Evolutionary conservation across 1,284 basidiomycete genomes (phyloP), one percentile per base, ranked within the genome.

Genomic region (Pterulicium gracile): DNA sequence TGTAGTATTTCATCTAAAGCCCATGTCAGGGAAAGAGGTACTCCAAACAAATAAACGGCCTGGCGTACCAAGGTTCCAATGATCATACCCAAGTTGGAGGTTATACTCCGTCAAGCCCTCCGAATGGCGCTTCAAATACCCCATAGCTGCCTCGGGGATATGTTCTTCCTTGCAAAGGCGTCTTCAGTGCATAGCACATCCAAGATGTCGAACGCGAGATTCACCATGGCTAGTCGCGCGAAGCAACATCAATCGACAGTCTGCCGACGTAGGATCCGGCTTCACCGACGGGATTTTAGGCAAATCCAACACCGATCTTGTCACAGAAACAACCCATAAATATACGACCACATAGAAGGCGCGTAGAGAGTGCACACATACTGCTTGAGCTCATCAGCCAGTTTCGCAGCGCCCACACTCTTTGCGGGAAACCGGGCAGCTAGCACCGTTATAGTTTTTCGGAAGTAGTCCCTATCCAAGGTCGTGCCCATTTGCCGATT

Each of bases 61-160:
- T 24, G 3, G 55, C 68, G 47, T 53, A 90, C 91, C 81, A 47
- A 86, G 75, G 3, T 73, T 81, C 91, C 91, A 96, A 60, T 89
- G 84, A 56, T 86, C 73, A 58, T 96, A 96, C 49, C 77, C 73
- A 18, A 96, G 64, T 15, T 79, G 64, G 23, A 96, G 53, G 1
- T 63, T 66, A 56, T 88, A 74, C 7, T 65, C 62, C 10, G 76
- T 67, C n/a, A 90, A 56, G 12, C 74, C 73, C 20, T 68, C 70
- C 1, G 70, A 64, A 51, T 82, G 69, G 15, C 62, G 59, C 23
- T 70, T 61, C 45, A 94, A 61, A 55, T 79, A 78, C 3, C 72
- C 62, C 43, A 65, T 62, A 23, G 78, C 69, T 23, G 75, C 73
- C 2, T 63, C 57, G 18, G 79, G 64, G 55, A 92, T 64, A 43